These are phyloP conservation scores for Lichtheimia ornata DNA, from an alignment of 371 early-diverging fungal species.

Conservation along the genomic window DNA sequence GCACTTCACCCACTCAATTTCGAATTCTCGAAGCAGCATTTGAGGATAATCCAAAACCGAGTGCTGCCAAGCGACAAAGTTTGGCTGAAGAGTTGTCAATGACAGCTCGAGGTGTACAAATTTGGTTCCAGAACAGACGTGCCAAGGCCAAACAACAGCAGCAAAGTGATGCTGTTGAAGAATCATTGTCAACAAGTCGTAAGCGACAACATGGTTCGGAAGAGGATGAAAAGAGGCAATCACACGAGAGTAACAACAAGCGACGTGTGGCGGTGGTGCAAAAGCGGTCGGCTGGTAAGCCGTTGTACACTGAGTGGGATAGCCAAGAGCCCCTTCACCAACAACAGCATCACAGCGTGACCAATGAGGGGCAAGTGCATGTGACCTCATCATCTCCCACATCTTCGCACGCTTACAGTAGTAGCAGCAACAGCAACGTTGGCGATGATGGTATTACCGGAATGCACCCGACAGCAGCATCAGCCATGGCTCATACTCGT, in stretches of 20 bases:
- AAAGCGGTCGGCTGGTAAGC: background rate
- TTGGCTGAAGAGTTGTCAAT: conserved; percentile 78
- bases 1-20: conserved; percentile 72
- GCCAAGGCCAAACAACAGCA: conserved; percentile 66
- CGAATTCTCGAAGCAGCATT: conserved; percentile 70
- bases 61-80: conserved; percentile 56
- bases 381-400: conserved; percentile 11
- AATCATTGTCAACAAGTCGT: conserved; percentile 10
- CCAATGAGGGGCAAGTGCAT: background rate
- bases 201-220: background rate
- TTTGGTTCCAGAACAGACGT: conserved; percentile 98
- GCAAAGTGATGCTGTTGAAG: conserved; percentile 1
- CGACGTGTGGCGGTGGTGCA: background rate
- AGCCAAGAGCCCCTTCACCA: conserved; percentile 20
- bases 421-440: conserved; percentile 6
- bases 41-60: conserved; percentile 72
- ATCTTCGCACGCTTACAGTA: background rate
- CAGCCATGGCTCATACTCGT: background rate
- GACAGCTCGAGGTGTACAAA: conserved; percentile 90
- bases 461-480: background rate
- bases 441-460: background rate
- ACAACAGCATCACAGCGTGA: conserved; percentile 3
- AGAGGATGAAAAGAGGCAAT: too few relatives aligned
- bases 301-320: conserved; percentile 21
- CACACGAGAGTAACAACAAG: background rate